These are phyloP conservation scores for Secale cereale DNA, from an alignment of 176 grass and related monocot species.

Conservation along the genomic window DNA sequence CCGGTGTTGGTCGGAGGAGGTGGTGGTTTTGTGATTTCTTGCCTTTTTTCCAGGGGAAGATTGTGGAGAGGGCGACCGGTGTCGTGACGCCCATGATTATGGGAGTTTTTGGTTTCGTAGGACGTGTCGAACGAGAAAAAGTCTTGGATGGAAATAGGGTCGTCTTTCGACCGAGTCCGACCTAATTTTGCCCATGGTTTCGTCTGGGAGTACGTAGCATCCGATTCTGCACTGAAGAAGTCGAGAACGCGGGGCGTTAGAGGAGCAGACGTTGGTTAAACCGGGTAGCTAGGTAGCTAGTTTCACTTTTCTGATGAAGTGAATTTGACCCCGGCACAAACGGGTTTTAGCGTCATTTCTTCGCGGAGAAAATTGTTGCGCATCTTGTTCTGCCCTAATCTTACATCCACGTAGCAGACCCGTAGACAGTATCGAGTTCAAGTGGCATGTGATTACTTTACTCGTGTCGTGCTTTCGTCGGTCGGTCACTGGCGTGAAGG, in stretches of 20 bases:
- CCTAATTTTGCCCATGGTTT: neutral
- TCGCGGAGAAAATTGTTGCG: no score
- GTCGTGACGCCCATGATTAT: neutral
- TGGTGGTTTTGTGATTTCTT: neutral
- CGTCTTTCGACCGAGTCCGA: neutral
- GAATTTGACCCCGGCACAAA: no score
- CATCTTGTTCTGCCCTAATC: neutral
- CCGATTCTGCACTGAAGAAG: neutral
- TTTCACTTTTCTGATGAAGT: no score
- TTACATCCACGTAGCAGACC: neutral
- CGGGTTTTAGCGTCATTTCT: no score
- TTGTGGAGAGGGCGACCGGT: neutral
- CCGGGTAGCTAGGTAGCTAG: neutral
- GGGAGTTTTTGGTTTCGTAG: neutral
- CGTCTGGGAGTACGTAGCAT: neutral
- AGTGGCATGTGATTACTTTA: neutral
- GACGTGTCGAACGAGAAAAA: neutral
- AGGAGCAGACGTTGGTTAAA: neutral
- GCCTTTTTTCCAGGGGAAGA: neutral
- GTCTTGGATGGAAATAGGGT: neutral
- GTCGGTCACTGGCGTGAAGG: neutral
- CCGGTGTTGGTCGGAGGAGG: neutral
- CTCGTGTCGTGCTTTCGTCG: neutral
- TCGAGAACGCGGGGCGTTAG: no score
- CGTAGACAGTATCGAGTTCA: neutral